Evolutionary conservation across 805 yeast genomes (phyloP), one percentile per base, ranked within the genome.

Genomic region (Debaryomyces hansenii): DNA sequence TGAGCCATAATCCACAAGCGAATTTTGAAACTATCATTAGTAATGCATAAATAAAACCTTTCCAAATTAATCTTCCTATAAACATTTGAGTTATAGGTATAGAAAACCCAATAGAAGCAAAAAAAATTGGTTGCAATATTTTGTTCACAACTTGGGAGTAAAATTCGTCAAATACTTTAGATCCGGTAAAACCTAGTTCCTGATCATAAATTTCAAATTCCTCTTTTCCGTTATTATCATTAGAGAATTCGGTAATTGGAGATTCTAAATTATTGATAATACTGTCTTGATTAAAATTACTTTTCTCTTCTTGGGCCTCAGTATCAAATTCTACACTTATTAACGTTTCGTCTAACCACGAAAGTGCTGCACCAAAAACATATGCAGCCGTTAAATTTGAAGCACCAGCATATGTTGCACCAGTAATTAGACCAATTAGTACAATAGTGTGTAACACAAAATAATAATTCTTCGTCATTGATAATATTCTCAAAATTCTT

Each of bases 21-120:
- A 46, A 20, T 41, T 50, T 50, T 11, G 42, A 46, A 10, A 49
- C n/a, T 15, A 40, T 34, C 53, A 50, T 50, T 21, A 50, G 21
- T 8, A 45, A 18, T 12, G 50, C 12, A 39, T 50, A 50, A 4
- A 50, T 21, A 12, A 49, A 18, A 9, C 53, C 53, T 27, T 29
- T 39, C 50, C 50, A 50, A 8, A 49, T 36, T 12, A 50, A 37
- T 11, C 46, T 20, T 8, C 53, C 50, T 2, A 31, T 24, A 29
- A 50, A 49, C 53, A 50, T 45, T 36, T 28, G 37, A 11, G 33
- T 38, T 11, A 50, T 48, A 4, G 53, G 53, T 11, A 50, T 50
- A 11, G 53, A 45, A 31, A 49, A 50, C 5, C 53, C 53, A 16
- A 50, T 39, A 2, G 52, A 48, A 6, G 46, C 53, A 41, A 50